Evolutionary conservation across 345 rosid genomes (phyloP).

Genomic region (Fremontodendron californicum): DNA sequence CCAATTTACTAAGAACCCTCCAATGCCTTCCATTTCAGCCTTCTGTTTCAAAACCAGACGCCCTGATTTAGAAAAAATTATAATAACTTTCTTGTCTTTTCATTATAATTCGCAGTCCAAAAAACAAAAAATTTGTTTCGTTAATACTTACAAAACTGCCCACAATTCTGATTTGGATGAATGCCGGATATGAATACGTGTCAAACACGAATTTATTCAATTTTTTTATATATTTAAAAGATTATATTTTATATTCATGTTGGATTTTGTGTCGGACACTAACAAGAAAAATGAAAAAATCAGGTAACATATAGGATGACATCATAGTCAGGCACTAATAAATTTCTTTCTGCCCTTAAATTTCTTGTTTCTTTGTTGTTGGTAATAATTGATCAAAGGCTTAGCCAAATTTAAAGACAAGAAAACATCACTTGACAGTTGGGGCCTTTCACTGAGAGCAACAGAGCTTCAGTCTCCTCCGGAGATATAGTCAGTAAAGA

Average conservation of each 20-base stretch:
- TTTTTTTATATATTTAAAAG: too few species aligned
- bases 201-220: too few species aligned
- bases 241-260: too few species aligned
- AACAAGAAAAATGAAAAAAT: too few species aligned
- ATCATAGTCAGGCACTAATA: background rate
- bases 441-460: background rate
- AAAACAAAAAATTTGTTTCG: background rate
- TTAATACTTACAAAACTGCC: background rate
- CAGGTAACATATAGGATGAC: too few species aligned
- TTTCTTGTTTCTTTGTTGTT: constrained; percentile 7
- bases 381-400: background rate
- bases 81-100: background rate
- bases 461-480: too few species aligned
- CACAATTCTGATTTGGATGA: too few species aligned
- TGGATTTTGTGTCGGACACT: too few species aligned
- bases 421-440: background rate
- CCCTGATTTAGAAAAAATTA: constrained; percentile 19
- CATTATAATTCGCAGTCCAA: constrained; percentile 3
- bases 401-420: background rate
- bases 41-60: background rate
- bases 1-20: background rate
- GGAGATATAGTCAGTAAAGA: too few species aligned
- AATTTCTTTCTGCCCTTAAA: background rate
- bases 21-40: constrained; percentile 18
- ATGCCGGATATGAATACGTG: too few species aligned